Evolutionary conservation across 2,329 filamentous ascomycete genomes (phyloP), one percentile per base, ranked within the genome.

Genomic region (Tolypocladium guangdongense): DNA sequence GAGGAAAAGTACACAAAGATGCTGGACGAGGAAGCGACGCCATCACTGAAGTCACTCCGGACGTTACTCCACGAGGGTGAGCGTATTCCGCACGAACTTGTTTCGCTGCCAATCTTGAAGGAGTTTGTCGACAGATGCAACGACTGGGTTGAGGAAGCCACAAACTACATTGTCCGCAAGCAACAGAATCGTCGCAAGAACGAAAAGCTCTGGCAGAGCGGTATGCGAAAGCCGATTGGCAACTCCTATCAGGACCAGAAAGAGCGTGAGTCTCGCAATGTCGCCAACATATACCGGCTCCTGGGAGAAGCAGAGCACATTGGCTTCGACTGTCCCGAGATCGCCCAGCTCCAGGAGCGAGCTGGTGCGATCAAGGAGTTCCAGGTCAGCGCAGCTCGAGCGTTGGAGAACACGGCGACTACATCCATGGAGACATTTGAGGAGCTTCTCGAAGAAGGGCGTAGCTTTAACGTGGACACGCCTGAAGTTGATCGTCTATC

Each of bases 111-210:
- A 62, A 82, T 88, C 62, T 78, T 99, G 61, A 87, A 84, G 71
- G 82, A 86, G 60, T 99, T 95, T 73, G 93, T 99, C 68, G 90
- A 96, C 62, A 86, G 89, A 64, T 97, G 93, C 75, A 95, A 96
- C 69, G 90, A 95, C 66, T 96, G 95, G 88, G 90, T 96, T 58
- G 93, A 97, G 64, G 92, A 97, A 72, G 93, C 93, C 59, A 93
- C 89, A 64, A 91, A 88, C 66, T 99, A 95, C 74, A 96, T 91
- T 64, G 91, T 93, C 55, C 88, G 93, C 62, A 99, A 99, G 74
- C 92, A 96, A 73, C 92, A 96, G 71, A 95, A 95, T 65, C 87
- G 93, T 58, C 89, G 92, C 57, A 97, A 97, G 72, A 95, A 87
- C 68, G 92, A 96, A 64, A 93, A 90, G 65, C 82, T 81, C 46